A percentile compares a stretch with the other conserved stretches of the same genome.
These are phyloP conservation scores for Scorias spongiosa DNA, from an alignment of 2,329 filamentous ascomycete species.

Conservation along the genomic window DNA sequence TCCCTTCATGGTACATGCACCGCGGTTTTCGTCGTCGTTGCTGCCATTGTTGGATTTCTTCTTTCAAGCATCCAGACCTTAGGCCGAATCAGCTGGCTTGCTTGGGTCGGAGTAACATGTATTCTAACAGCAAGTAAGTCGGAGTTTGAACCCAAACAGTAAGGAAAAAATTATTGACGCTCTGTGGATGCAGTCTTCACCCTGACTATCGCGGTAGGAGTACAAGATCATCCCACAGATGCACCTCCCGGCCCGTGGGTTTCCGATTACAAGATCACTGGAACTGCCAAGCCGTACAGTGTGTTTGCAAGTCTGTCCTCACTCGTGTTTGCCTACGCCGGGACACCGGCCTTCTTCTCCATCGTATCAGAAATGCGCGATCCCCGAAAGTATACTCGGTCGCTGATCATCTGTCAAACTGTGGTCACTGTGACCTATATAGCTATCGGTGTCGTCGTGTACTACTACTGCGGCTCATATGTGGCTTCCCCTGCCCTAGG, in stretches of 20 bases:
- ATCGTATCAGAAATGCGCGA: conserved; percentile 26
- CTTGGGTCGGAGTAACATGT: conserved; percentile 17
- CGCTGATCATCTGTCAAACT: conserved; percentile 16
- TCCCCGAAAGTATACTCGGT: conserved; percentile 18
- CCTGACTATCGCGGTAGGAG: conserved; percentile 20
- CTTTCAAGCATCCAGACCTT: conserved; percentile 20
- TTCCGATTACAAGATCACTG: conserved; percentile 16
- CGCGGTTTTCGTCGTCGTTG: conserved; percentile 23
- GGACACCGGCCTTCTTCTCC: conserved; percentile 17
- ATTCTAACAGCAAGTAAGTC: conserved; percentile 21
- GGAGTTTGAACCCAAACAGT: conserved; percentile 12
- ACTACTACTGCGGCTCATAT: conserved; percentile 32
- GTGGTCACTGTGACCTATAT: conserved; percentile 18
- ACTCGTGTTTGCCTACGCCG: conserved; percentile 6
- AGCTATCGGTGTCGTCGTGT: conserved; percentile 27
- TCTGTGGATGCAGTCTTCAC: conserved; percentile 14
- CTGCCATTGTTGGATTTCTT: conserved; percentile 23
- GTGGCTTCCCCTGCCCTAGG: conserved; percentile 34
- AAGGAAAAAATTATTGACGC: conserved; percentile 14
- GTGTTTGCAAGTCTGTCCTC: conserved; percentile 6
- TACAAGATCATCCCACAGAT: conserved; percentile 21
- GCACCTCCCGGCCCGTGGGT: conserved; percentile 18
- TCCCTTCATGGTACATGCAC: conserved; percentile 19
- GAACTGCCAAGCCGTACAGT: conserved; percentile 3
- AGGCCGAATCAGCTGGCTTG: conserved; percentile 15